Evolutionary conservation across 2,329 filamentous ascomycete genomes (phyloP).

Genomic region (Neophaeococcomyces mojaviensis): DNA sequence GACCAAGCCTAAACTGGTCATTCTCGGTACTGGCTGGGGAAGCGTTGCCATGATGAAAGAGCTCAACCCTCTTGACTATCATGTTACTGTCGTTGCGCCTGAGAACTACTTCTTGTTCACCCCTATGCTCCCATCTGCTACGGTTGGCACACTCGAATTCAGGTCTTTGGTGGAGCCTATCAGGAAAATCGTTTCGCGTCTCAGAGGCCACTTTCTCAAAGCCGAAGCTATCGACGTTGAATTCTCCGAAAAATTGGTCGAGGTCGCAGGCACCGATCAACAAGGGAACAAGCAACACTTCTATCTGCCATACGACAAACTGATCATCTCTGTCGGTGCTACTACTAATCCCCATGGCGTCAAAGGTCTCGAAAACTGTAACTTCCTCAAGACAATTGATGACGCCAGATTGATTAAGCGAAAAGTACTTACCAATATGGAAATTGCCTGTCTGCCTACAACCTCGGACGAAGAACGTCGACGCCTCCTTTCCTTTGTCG

Average conservation of each 20-base stretch:
- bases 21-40: constrained; percentile 91
- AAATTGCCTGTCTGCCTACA: constrained; percentile 85
- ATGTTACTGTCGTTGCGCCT: constrained; percentile 89
- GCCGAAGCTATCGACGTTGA: constrained; percentile 82
- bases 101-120: constrained; percentile 98
- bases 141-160: constrained; percentile 87
- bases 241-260: constrained; percentile 83
- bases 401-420: constrained; percentile 88
- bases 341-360: constrained; percentile 93
- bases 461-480: constrained; percentile 80
- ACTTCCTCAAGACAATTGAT: constrained; percentile 91
- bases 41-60: constrained; percentile 87
- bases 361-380: constrained; percentile 84
- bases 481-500: constrained; percentile 86
- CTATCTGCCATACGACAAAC: constrained; percentile 95
- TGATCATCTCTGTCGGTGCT: constrained; percentile 84
- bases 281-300: constrained; percentile 70
- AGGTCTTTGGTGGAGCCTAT: constrained; percentile 90
- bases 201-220: constrained; percentile 83
- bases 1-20: constrained; percentile 85
- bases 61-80: constrained; percentile 82
- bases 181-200: constrained; percentile 67
- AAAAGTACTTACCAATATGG: constrained; percentile 78
- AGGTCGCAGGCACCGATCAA: constrained; percentile 66
- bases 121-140: constrained; percentile 93